phyloP scores from a whole-genome alignment of 805 yeast species.

The Priceomyces haplophilus region DNA sequence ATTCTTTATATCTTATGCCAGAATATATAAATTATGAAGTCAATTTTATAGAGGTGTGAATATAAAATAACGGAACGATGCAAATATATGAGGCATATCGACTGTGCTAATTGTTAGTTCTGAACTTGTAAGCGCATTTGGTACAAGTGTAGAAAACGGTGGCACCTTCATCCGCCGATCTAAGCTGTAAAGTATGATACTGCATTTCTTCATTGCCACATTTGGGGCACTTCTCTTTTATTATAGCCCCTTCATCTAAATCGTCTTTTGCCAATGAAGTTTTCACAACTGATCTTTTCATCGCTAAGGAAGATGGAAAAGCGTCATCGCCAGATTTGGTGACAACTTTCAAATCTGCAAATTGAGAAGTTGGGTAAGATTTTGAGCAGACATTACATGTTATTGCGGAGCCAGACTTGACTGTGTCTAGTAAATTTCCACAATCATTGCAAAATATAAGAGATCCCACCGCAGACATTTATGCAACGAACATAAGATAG shows the following conservation, averaged over 20 bases:
- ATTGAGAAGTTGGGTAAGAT: constrained; percentile 47
- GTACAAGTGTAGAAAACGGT: constrained; percentile 98
- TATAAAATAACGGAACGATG: neutral
- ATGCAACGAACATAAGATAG: neutral
- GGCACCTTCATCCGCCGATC: constrained; percentile 99
- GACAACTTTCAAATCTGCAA: constrained; percentile 77
- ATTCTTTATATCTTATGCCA: constrained; percentile 3
- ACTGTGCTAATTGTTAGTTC: constrained; percentile 73
- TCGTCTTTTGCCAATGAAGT: constrained; percentile 75
- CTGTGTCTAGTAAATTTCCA: constrained; percentile 82
- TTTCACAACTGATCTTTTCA: constrained; percentile 87
- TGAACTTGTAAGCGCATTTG: constrained; percentile 84
- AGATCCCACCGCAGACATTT: constrained; percentile 93
- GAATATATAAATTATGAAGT: neutral
- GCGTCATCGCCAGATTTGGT: constrained; percentile 90
- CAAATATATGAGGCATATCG: neutral
- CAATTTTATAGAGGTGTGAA: neutral
- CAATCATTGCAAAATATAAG: constrained; percentile 91
- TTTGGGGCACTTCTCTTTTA: constrained; percentile 97
- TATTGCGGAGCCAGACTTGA: constrained; percentile 45
- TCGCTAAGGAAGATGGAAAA: constrained; percentile 79
- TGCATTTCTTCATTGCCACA: constrained; percentile 99
- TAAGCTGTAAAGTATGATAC: constrained; percentile 91
- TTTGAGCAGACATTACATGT: constrained; percentile 54
- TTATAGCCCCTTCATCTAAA: constrained; percentile 91